Conservation (phyloP, 2,329 filamentous ascomycete genomes). For the Blumeriella jaapii region DNA sequence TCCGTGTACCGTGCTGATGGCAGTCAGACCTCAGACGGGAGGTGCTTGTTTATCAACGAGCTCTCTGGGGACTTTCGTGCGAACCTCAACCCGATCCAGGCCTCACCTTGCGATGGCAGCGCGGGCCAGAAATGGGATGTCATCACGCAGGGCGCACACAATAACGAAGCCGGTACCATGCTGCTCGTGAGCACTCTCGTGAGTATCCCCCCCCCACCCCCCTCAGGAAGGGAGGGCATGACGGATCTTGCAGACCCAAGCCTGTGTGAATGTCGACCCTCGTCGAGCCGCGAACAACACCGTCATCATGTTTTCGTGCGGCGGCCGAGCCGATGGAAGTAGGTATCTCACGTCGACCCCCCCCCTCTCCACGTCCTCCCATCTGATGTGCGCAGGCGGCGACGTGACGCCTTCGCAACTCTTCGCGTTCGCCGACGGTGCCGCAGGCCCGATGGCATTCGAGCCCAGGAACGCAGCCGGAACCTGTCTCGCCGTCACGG, state of each 20-base stretch:
- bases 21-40: slow-evolving; percentile 30
- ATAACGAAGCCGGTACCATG: slow-evolving; percentile 34
- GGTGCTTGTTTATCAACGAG: slow-evolving; percentile 33
- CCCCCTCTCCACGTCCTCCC: not conserved
- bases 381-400: slow-evolving; percentile 29
- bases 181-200: slow-evolving; percentile 43
- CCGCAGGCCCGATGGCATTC: slow-evolving; percentile 33
- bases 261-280: slow-evolving; percentile 47
- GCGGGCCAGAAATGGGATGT: slow-evolving; percentile 34
- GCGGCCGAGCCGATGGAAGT: slow-evolving; percentile 43
- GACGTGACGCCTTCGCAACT: slow-evolving; percentile 40
- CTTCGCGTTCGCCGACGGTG: slow-evolving; percentile 35
- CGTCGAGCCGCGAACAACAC: slow-evolving; percentile 39
- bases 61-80: slow-evolving; percentile 35
- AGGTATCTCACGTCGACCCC: too few relatives aligned
- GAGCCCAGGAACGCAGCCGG: slow-evolving; percentile 34
- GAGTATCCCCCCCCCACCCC: slow-evolving; percentile 9
- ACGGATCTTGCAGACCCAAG: slow-evolving; percentile 34
- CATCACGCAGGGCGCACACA: slow-evolving; percentile 39
- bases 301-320: slow-evolving; percentile 46
- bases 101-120: slow-evolving; percentile 31
- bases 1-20: not conserved
- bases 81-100: slow-evolving; percentile 34
- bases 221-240: too few relatives aligned
- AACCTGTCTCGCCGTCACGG: slow-evolving; percentile 36